phyloP scores from a whole-genome alignment of 768 basidiomycete genomes.

The Neoboletus magnificus region DNA sequence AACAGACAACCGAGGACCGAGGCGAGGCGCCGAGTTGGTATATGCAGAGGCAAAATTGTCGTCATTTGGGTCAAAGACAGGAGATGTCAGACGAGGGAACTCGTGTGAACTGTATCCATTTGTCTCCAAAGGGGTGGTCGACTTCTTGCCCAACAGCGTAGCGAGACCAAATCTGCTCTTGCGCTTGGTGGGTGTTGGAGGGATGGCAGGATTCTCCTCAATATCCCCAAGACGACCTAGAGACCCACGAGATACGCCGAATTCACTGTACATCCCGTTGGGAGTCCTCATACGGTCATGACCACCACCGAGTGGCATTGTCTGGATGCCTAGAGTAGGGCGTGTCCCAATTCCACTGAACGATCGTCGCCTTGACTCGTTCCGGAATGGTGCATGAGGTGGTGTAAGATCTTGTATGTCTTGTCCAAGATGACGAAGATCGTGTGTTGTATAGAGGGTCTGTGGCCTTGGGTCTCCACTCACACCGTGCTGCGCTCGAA shows the following conservation, averaged over 20 bases:
- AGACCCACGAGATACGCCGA: slow-evolving; percentile 64
- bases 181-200: slow-evolving; percentile 50
- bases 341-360: slow-evolving; percentile 65
- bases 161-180: slow-evolving; percentile 73
- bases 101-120: slow-evolving; percentile 42
- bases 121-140: slow-evolving; percentile 23
- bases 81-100: slow-evolving; percentile 47
- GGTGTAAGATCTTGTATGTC: slow-evolving; percentile 50
- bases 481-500: slow-evolving; percentile 34
- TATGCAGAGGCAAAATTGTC: slow-evolving; percentile 45
- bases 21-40: slow-evolving; percentile 47
- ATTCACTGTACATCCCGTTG: slow-evolving; percentile 62
- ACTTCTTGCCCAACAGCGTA: slow-evolving; percentile 60
- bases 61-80: slow-evolving; percentile 48
- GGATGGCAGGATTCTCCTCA: slow-evolving; percentile 25
- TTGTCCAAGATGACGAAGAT: slow-evolving; percentile 48
- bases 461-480: slow-evolving; percentile 52
- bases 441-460: slow-evolving; percentile 61
- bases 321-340: slow-evolving; percentile 52
- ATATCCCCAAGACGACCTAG: slow-evolving; percentile 39
- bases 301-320: slow-evolving; percentile 40
- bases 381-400: slow-evolving; percentile 63
- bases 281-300: slow-evolving; percentile 34
- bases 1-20: slow-evolving; percentile 56
- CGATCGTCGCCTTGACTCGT: slow-evolving; percentile 67